These are phyloP conservation scores for Podaxis mareebaensis DNA, from an alignment of 768 basidiomycete species.

Conservation along the genomic window DNA sequence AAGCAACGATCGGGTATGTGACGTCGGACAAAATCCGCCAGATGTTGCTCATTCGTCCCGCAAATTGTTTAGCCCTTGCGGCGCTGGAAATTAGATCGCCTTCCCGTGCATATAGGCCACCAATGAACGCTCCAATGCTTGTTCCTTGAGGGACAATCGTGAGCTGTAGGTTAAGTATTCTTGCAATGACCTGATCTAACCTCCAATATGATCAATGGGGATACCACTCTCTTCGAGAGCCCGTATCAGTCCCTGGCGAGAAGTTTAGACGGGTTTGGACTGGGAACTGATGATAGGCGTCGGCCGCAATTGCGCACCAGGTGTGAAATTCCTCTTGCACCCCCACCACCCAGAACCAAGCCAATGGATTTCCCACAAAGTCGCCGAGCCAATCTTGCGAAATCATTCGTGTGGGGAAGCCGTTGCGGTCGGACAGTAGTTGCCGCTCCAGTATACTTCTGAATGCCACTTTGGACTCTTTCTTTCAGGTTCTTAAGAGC, in stretches of 20 bases:
- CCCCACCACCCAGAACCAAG: conserved; percentile 95
- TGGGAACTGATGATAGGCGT: not conserved
- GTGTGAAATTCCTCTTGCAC: conserved; percentile 72
- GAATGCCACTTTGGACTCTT: conserved; percentile 85
- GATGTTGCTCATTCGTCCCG: conserved; percentile 87
- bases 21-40: conserved; percentile 95
- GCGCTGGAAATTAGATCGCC: conserved; percentile 85
- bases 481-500: conserved; percentile 93
- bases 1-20: conserved; percentile 89
- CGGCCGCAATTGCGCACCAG: conserved; percentile 27
- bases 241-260: conserved; percentile 80
- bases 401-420: conserved; percentile 85
- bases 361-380: conserved; percentile 94
- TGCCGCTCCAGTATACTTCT: conserved; percentile 75
- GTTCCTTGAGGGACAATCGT: conserved; percentile 49
- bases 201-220: conserved; percentile 92
- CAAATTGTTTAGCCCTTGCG: conserved; percentile 90
- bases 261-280: conserved; percentile 6
- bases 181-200: conserved; percentile 33
- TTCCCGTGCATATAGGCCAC: conserved; percentile 93
- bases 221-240: conserved; percentile 91
- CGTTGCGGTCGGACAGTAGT: conserved; percentile 69
- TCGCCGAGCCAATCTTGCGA: conserved; percentile 85
- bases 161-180: not conserved
- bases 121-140: conserved; percentile 90